Evolutionary conservation across 2,329 filamentous ascomycete species (phyloP), one percentile per base, ranked within the genome.

Genomic region (Trichoderma aggressivum): DNA sequence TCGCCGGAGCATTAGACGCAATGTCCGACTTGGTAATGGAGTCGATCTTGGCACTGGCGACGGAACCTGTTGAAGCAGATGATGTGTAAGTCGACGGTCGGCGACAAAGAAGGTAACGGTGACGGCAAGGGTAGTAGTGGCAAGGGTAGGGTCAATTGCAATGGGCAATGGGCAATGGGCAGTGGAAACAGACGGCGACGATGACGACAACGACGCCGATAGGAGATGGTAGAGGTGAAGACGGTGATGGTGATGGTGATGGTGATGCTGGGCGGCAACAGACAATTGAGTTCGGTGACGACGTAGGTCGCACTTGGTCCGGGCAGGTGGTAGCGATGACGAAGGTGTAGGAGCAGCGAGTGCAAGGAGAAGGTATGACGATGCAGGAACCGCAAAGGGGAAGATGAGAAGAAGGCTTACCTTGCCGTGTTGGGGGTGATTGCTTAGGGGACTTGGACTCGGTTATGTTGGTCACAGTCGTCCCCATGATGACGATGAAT

Each of bases 1-100:
- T 84, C 69, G 83, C 80, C 79, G 91, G 89, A 80, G 84, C 84
- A 84, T 88, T 87, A 76, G 85, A 80, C 75, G 82, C 76, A 72
- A 78, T 77, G 77, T 90, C 87, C 74, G 82, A 74, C 79, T 88
- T 88, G 74, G 81, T 77, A 71, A 80, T 74, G 53, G 78, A 77
- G 75, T 86, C 85, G 78, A 78, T 74, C 77, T 87, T 88, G 75
- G 82, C 79, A 77, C 85, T 84, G 75, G 83, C 75, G 75, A 80
- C 79, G 72, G 80, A 77, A 74, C 83, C 84, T 86, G 75, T 43
- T 70, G 65, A 36, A 34, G 34, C 65, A 36, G 39, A 55, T 18
- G 18, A n/a, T 63, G 24, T 32, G 67, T 70, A 63, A 70, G 67
- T 58, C n/a, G 39, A 47, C n/a, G 58, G 58, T 36, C 32, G 32